Base-by-base conservation (phyloP, 228 moss, liverwort and hornwort species). In the Sphagnum fallax region DNA sequence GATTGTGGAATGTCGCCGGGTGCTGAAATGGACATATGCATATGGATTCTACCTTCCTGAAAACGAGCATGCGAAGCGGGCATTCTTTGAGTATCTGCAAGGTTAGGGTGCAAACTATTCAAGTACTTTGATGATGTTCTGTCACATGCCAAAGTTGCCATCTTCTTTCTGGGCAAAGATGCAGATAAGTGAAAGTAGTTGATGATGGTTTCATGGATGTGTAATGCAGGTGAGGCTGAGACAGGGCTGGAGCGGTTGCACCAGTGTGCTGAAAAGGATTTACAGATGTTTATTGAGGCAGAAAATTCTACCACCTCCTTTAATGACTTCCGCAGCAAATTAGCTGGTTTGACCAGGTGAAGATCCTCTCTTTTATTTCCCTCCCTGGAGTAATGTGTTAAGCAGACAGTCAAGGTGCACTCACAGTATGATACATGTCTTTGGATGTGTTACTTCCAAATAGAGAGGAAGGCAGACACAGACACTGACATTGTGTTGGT, bases 241-340 rank as follows among this genome's bases (percentile, higher is more conserved):
- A 89, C 87, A 70, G 90, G 88, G 72, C 69, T 98, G 76, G 98
- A 98, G 75, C 91, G 98, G 71, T 90, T 98, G 18, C 98, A 98
- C 74, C 98, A 98, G 75, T 98, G 98, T 73, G 98, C 93, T 48
- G 98, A 98, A 58, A 98, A 98, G 79, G 98, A 98, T 65, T 77
- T 98, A 61, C 87, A 87, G 63, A 87, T 83, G 10, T 98, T 98
- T 70, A 81, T 98, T 48, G 98, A 98, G 32, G 96, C 89, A 74
- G 98, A 98, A 59, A 81, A 73, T 63, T 81, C 84, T 55, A 66
- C 77, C 53, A 81, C 74, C 69, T 69, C 84, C 67, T 98, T 98
- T 68, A 98, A 98, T 63, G 98, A 98, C 67, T 98, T 98, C 74
- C 98, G 98, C 65, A 93, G 93, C 49, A 98, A 98, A 76, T 86